Percentiles rank a stretch among this genome's conserved stretches.
Conservation (phyloP, 768 basidiomycete genomes). For the Rickenella mellea region DNA sequence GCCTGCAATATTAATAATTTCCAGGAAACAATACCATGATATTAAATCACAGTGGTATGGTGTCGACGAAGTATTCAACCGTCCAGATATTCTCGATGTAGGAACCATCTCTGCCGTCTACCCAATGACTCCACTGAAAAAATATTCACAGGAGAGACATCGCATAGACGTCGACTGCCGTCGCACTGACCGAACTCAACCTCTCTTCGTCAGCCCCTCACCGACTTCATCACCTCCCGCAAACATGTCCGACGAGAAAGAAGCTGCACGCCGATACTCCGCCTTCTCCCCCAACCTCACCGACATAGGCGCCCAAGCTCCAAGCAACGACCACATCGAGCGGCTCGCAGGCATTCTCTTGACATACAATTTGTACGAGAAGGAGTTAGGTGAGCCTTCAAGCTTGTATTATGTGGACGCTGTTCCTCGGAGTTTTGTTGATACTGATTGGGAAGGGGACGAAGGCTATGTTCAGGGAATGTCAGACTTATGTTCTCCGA, state of each 20-base stretch:
- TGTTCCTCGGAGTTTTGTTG: constrained; percentile 5
- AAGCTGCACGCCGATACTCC: constrained; percentile 44
- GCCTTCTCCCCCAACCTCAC: constrained; percentile 65
- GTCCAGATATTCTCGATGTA: constrained; percentile 76
- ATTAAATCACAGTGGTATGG: constrained; percentile 80
- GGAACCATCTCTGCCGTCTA: constrained; percentile 19
- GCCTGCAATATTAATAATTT: constrained; percentile 2
- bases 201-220: constrained; percentile 56
- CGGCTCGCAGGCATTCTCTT: constrained; percentile 78
- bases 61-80: constrained; percentile 71
- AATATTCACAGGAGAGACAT: constrained; percentile 59
- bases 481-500: constrained; percentile 90
- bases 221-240: constrained; percentile 16
- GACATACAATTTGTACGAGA: constrained; percentile 88
- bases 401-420: not conserved
- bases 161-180: constrained; percentile 96
- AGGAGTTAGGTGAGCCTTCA: constrained; percentile 59
- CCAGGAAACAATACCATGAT: constrained; percentile 57
- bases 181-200: constrained; percentile 90
- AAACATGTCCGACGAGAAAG: constrained; percentile 36
- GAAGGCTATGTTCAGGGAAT: constrained; percentile 96
- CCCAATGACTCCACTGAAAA: not conserved
- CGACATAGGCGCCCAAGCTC: constrained; percentile 81
- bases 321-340: constrained; percentile 86
- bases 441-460: constrained; percentile 12